These are phyloP conservation scores for Physcia stellaris DNA, from an alignment of 495 filamentous ascomycete species.

Conservation along the genomic window DNA sequence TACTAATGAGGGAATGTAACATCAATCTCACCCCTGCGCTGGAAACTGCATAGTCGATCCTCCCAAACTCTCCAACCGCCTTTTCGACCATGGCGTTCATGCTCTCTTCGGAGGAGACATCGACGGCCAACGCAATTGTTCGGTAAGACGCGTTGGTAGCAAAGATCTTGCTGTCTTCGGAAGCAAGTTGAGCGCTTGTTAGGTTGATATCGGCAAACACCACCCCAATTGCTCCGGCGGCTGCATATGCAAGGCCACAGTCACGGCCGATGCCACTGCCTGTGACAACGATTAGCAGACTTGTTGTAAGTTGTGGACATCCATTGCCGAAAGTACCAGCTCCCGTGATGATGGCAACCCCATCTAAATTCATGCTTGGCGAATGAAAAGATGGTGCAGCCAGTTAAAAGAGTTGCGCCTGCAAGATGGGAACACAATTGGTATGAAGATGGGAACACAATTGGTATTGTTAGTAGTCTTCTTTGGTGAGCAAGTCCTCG, in stretches of 20 bases:
- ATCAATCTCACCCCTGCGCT: conserved; percentile 26
- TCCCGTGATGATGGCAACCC: no score
- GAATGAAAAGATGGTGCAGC: no score
- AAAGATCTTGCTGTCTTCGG: conserved; percentile 12
- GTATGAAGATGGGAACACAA: no score
- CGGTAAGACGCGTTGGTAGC: conserved; percentile 20
- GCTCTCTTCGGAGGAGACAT: conserved; percentile 18
- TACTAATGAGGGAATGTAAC: no score
- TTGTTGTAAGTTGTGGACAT: no score
- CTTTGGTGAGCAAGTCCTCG: no score
- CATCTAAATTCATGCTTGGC: no score
- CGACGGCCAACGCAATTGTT: conserved; percentile 16
- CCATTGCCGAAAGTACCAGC: no score
- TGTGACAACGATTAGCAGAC: no score
- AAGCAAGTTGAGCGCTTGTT: conserved; percentile 13
- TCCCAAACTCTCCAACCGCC: conserved; percentile 18
- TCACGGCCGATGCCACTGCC: conserved; percentile 26
- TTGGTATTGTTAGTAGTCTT: no score
- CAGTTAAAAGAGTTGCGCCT: no score
- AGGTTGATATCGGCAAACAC: conserved; percentile 25
- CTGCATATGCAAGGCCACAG: conserved; percentile 19
- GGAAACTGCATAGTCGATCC: conserved; percentile 25
- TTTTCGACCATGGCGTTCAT: conserved; percentile 20
- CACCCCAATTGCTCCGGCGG: conserved; percentile 21
- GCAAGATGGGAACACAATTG: no score